Evolutionary conservation across 441 rosid genomes (phyloP).

Genomic region (Populus hybrid): DNA sequence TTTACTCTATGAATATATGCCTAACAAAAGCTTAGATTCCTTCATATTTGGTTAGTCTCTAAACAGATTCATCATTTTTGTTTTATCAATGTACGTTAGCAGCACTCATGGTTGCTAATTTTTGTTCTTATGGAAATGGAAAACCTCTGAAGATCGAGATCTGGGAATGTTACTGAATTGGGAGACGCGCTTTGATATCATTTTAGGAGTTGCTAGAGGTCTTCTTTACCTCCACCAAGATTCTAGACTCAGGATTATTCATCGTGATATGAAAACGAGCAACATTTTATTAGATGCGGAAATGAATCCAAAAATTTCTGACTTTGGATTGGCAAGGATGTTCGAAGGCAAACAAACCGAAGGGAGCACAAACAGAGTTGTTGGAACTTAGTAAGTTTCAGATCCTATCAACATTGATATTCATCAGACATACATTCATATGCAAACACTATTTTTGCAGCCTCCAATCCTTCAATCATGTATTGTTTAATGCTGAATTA

Average conservation of each 20-base stretch:
- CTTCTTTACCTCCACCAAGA: slow-evolving; percentile 58
- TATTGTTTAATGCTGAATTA: too few species aligned
- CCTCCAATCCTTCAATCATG: not conserved
- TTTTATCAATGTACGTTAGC: too few species aligned
- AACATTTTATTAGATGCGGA: slow-evolving; percentile 71
- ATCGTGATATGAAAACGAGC: slow-evolving; percentile 35
- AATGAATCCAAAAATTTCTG: slow-evolving; percentile 76
- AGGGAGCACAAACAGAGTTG: slow-evolving; percentile 49
- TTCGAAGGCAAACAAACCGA: slow-evolving; percentile 56
- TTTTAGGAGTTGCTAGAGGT: slow-evolving; percentile 57
- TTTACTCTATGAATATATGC: slow-evolving; percentile 22
- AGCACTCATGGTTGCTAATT: too few species aligned
- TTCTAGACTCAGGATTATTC: slow-evolving; percentile 49
- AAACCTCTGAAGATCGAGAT: slow-evolving; percentile 3
- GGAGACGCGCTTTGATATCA: slow-evolving; percentile 44
- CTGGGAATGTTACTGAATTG: slow-evolving; percentile 41
- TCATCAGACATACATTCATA: not conserved
- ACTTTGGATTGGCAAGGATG: slow-evolving; percentile 81
- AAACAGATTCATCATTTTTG: too few species aligned
- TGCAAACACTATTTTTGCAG: not conserved
- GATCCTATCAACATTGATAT: not conserved
- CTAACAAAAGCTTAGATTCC: slow-evolving; percentile 44
- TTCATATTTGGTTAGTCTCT: slow-evolving; percentile 45
- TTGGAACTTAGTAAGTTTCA: slow-evolving; percentile 61
- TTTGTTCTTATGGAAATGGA: not conserved